Evolutionary conservation across 2,329 filamentous ascomycete genomes (phyloP).

Genomic region (Beauveria caledonica): DNA sequence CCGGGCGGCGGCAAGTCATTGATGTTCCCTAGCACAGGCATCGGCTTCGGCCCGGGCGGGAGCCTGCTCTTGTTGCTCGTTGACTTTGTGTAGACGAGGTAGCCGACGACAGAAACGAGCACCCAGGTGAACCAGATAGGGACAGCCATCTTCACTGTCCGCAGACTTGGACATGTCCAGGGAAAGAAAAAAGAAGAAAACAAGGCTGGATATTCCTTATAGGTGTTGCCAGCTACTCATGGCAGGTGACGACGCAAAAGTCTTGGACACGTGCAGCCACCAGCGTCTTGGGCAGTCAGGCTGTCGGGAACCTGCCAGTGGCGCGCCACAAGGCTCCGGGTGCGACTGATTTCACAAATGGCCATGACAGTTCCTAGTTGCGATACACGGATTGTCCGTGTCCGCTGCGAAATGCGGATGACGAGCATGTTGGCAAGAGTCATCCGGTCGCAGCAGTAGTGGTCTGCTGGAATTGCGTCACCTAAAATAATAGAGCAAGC

Average conservation of each 20-base stretch:
- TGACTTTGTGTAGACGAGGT: not conserved
- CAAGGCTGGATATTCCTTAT: not conserved
- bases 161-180: not conserved
- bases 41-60: slow-evolving; percentile 38
- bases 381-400: too few relatives aligned
- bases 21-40: slow-evolving; percentile 39
- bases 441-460: too few relatives aligned
- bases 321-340: too few relatives aligned
- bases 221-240: not conserved
- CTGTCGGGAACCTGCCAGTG: too few relatives aligned
- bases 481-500: too few relatives aligned
- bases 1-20: slow-evolving; percentile 33
- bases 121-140: not conserved
- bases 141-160: not conserved
- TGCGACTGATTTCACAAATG: too few relatives aligned
- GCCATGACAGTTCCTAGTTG: too few relatives aligned
- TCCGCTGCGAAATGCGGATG: too few relatives aligned
- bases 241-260: not conserved
- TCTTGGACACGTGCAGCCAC: not conserved
- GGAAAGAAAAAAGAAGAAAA: not conserved
- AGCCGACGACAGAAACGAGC: not conserved
- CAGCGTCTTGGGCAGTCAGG: too few relatives aligned
- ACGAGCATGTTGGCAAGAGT: too few relatives aligned
- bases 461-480: too few relatives aligned
- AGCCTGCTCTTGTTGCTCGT: slow-evolving; percentile 16